A percentile compares a stretch with the other conserved stretches of the same genome.
phyloP scores from a whole-genome alignment of 192 early-diverging fungal species.

The Backusella circina region DNA sequence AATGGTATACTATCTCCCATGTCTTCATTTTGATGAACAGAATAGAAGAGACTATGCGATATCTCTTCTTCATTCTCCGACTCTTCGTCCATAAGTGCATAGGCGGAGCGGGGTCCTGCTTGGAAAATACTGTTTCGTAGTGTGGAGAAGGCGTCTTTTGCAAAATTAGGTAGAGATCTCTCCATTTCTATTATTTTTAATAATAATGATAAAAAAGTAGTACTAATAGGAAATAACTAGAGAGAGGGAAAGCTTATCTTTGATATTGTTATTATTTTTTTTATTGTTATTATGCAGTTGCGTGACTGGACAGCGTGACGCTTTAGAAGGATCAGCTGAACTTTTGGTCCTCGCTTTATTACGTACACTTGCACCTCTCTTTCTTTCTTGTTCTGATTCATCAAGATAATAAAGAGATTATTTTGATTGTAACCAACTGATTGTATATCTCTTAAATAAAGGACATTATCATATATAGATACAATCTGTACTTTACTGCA shows the following conservation, averaged over 20 bases:
- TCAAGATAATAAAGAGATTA: not conserved
- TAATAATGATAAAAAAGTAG: not conserved
- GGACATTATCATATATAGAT: too few relatives aligned
- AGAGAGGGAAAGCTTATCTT: not conserved
- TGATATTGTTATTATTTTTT: not conserved
- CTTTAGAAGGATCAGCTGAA: not conserved
- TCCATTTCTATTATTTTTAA: slow-evolving; percentile 16
- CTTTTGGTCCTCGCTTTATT: not conserved
- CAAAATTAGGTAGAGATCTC: slow-evolving; percentile 21
- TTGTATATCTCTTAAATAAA: not conserved
- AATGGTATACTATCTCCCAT: slow-evolving; percentile 28
- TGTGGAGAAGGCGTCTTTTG: slow-evolving; percentile 6
- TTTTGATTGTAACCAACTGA: not conserved
- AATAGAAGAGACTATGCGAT: slow-evolving; percentile 29
- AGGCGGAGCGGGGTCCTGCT: not conserved
- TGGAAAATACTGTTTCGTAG: slow-evolving; percentile 12
- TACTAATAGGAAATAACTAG: not conserved
- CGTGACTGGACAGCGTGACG: slow-evolving; percentile 1
- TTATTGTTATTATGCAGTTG: not conserved
- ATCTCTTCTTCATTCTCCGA: slow-evolving; percentile 32
- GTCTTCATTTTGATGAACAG: slow-evolving; percentile 17
- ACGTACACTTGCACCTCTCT: not conserved
- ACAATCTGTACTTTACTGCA: too few relatives aligned
- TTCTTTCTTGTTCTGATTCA: not conserved
- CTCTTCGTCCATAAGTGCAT: slow-evolving; percentile 27